A percentile compares a stretch with the other conserved stretches of the same genome.
phyloP scores from a whole-genome alignment of 495 filamentous ascomycete species.

The Annulohypoxylon bovei region DNA sequence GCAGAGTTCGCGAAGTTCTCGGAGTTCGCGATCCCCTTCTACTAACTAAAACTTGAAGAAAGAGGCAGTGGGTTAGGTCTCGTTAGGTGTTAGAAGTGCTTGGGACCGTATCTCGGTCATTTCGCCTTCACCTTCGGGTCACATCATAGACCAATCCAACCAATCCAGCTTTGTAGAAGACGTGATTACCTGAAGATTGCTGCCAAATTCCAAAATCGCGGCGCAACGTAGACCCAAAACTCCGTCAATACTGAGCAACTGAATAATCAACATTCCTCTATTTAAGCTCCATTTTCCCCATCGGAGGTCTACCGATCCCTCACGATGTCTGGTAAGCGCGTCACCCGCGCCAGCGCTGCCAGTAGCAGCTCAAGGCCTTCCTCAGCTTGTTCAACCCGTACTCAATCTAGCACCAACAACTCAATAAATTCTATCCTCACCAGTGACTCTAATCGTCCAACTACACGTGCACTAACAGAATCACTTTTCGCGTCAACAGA shows the following conservation, averaged over 20 bases:
- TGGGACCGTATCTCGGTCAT: conserved; percentile 39
- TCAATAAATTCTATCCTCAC: neutral
- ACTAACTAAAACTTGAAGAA: neutral
- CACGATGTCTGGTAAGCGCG: conserved; percentile 50
- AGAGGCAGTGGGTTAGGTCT: conserved; percentile 29
- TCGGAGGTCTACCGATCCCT: conserved; percentile 10
- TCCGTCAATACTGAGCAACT: conserved; percentile 19
- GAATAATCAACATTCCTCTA: neutral
- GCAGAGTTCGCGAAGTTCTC: neutral
- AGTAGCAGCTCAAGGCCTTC: neutral
- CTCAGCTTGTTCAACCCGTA: neutral
- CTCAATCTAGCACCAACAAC: neutral
- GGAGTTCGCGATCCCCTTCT: neutral
- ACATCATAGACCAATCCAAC: conserved; percentile 42
- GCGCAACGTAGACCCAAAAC: conserved; percentile 35
- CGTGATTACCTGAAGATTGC: conserved; percentile 47
- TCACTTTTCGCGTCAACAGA: conserved; percentile 34
- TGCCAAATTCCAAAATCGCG: conserved; percentile 31
- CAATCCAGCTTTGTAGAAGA: conserved; percentile 47
- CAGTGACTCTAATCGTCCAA: neutral
- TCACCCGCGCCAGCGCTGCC: conserved; percentile 16
- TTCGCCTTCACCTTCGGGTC: conserved; percentile 29
- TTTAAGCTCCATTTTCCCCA: neutral
- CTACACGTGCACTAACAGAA: conserved; percentile 9
- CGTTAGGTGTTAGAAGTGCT: conserved; percentile 38